Conservation (phyloP, 176 grass and related monocot species). For the Oryza brachyantha region DNA sequence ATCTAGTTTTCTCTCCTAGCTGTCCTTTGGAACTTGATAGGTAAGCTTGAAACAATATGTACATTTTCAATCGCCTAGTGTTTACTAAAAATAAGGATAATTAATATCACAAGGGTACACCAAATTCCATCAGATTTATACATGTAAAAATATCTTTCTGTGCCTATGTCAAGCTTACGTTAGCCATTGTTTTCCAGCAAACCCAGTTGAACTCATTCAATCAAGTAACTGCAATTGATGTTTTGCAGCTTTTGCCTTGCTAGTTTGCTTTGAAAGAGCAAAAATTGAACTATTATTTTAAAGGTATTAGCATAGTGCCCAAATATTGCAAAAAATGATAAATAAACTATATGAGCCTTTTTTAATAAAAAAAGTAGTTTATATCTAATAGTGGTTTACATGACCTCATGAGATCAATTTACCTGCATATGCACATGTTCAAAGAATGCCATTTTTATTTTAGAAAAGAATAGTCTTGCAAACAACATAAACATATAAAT, state of each 20-base stretch:
- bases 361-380: neutral
- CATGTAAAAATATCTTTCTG: neutral
- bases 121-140: slow-evolving; percentile 13
- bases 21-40: neutral
- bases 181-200: neutral
- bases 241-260: neutral
- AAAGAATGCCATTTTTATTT: neutral
- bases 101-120: neutral
- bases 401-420: neutral
- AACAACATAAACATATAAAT: neutral
- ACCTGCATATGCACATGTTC: neutral
- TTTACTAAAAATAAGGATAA: slow-evolving; percentile 21
- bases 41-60: slow-evolving; percentile 6
- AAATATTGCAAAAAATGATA: neutral
- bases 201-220: neutral
- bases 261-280: slow-evolving; percentile 14
- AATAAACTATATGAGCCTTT: neutral
- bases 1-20: neutral
- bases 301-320: neutral
- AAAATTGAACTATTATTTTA: slow-evolving; percentile 4
- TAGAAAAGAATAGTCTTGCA: neutral
- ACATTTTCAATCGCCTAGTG: slow-evolving; percentile 2
- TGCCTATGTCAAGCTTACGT: neutral
- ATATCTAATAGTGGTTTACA: neutral
- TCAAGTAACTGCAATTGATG: neutral